phyloP scores from a whole-genome alignment of 2,329 filamentous ascomycete genomes.

The Curvularia hawaiiensis region DNA sequence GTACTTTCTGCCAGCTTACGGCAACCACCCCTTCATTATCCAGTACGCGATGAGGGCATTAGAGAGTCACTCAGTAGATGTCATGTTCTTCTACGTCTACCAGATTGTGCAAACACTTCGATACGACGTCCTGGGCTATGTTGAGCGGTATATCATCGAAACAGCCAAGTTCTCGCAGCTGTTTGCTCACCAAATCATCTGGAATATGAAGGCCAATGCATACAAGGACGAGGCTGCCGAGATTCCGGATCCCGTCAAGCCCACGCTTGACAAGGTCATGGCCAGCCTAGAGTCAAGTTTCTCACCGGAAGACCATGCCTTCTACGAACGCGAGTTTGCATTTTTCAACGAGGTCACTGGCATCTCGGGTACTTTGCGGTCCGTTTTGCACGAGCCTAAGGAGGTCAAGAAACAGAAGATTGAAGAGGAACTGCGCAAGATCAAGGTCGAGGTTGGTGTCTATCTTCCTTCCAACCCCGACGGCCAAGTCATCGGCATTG shows the following conservation, averaged over 20 bases:
- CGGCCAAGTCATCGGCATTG: slow-evolving; percentile 95
- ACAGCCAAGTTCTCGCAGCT: slow-evolving; percentile 97
- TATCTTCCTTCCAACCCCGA: slow-evolving; percentile 98
- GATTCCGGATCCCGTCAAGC: slow-evolving; percentile 91
- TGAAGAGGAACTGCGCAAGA: slow-evolving; percentile 95
- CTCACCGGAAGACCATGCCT: slow-evolving; percentile 75
- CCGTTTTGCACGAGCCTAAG: slow-evolving; percentile 88
- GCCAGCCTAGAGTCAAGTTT: slow-evolving; percentile 82
- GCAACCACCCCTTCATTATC: slow-evolving; percentile 88
- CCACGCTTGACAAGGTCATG: slow-evolving; percentile 90
- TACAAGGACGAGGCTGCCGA: slow-evolving; percentile 96
- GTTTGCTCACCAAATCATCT: slow-evolving; percentile 99
- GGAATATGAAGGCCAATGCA: slow-evolving; percentile 99
- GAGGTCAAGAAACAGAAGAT: slow-evolving; percentile 99
- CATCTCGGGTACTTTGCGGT: slow-evolving; percentile 94
- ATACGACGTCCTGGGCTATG: slow-evolving; percentile 91
- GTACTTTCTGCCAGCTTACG: slow-evolving; percentile 89
- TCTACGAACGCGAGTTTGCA: slow-evolving; percentile 94
- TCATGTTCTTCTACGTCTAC: slow-evolving; percentile 98
- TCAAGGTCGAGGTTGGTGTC: slow-evolving; percentile 94
- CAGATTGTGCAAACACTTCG: slow-evolving; percentile 96
- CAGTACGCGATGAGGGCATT: slow-evolving; percentile 97
- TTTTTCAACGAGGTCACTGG: slow-evolving; percentile 98
- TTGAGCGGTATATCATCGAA: slow-evolving; percentile 94
- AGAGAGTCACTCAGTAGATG: slow-evolving; percentile 92